phyloP scores from a whole-genome alignment of 2,329 filamentous ascomycete genomes.

The Diaporthe helianthi region DNA sequence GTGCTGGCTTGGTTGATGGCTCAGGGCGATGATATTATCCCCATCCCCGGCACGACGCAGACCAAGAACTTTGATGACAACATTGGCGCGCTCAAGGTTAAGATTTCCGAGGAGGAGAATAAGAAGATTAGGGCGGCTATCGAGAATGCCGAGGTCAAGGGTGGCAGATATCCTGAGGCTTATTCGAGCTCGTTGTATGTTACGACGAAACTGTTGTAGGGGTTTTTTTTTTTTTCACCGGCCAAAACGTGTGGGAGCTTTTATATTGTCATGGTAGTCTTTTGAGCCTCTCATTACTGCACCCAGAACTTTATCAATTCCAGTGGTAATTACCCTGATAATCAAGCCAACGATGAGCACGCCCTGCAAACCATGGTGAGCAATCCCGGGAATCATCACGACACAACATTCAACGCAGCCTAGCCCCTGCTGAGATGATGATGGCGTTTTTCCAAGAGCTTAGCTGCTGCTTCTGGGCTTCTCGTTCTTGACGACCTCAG shows the following conservation, averaged over 20 bases:
- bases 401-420: too few species aligned
- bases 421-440: background rate
- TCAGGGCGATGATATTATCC: conserved; percentile 54
- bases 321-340: background rate
- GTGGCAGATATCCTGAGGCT: conserved; percentile 12
- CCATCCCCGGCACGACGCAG: conserved; percentile 60
- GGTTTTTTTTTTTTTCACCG: background rate
- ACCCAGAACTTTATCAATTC: background rate
- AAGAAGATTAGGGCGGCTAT: conserved; percentile 26
- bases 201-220: conserved; percentile 17
- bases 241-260: too few species aligned
- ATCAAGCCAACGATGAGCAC: background rate
- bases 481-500: conserved; percentile 35
- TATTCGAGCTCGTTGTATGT: background rate
- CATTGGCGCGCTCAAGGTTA: conserved; percentile 21
- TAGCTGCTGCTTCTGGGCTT: background rate
- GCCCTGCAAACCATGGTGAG: background rate
- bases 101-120: conserved; percentile 27
- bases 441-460: background rate
- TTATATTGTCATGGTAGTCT: too few species aligned
- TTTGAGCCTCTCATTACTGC: background rate
- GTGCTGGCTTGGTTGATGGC: conserved; percentile 62
- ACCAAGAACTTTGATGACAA: conserved; percentile 54
- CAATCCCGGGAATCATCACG: background rate
- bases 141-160: background rate